Base-by-base conservation (phyloP, 495 filamentous ascomycete genomes). In the Xylaria nigripes region DNA sequence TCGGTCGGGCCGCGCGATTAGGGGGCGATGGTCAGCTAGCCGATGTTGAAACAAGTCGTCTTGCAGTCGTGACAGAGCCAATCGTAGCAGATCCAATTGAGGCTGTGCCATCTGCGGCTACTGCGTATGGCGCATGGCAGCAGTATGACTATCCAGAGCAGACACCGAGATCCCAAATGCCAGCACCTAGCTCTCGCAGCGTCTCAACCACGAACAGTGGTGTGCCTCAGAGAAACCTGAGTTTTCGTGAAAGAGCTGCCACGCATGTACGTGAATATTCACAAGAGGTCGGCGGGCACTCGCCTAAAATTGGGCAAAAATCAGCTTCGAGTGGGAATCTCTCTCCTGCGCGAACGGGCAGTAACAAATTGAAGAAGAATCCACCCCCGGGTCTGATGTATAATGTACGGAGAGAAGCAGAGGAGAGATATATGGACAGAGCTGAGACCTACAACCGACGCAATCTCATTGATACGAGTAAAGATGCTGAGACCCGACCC, bases 291-390 rank as follows among this genome's bases (percentile, higher is more conserved):
- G 52, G 68, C 1, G 61, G 52, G 9, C 56, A 42, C n/a, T 56
- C 59, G 3, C 45, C 61, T 16, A 54, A 63, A 6, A 44, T 51
- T 1, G 56, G 61, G 1, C 68, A 70, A 3, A 36, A 57, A 16
- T 62, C 62, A 23, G 55, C 57, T 10, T 61, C 64, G 10, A 49
- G 55, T 3, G 65, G 61, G 25, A 60, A 61, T 43, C 55, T 68
- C 30, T 57, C 65, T 29, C 56, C 68, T 12, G 61, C 67, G 18
- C 66, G 70, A 38, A 73, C 60, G 22, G 72, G 72, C 13, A 75
- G 69, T 54, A 76, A 76, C 56, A 78, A 76, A 48, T 66, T 76
- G 4, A 71, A 67, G 60, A 76, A 78, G 45, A 71, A 70, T 9
- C 72, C 70, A 10, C 72, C 72, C 1, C 61, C 45, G 13, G 72